A percentile compares a stretch with the other conserved stretches of the same genome.
phyloP scores from a whole-genome alignment of 2,329 filamentous ascomycete species.

The Trichoderma sp. region DNA sequence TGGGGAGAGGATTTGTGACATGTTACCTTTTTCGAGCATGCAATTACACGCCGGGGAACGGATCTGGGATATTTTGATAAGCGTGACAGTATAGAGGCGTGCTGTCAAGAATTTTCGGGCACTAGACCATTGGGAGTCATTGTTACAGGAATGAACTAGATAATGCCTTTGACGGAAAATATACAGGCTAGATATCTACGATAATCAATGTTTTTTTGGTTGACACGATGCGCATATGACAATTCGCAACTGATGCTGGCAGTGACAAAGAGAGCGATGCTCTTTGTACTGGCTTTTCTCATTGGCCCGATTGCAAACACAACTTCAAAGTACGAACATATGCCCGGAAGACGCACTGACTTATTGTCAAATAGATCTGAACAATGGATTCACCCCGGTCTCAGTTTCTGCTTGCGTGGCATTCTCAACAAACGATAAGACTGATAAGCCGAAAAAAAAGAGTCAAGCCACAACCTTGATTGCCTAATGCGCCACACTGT shows the following conservation, averaged over 20 bases:
- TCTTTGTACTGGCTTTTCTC: not conserved
- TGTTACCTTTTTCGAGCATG: not conserved
- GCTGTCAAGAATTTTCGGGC: slow-evolving; percentile 9
- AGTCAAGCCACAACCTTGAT: not conserved
- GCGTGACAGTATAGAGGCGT: slow-evolving; percentile 19
- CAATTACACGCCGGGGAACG: not conserved
- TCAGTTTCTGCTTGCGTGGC: slow-evolving; percentile 13
- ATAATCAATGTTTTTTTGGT: slow-evolving; percentile 15
- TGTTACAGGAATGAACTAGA: slow-evolving; percentile 12
- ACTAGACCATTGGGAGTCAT: slow-evolving; percentile 8
- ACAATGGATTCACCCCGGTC: not conserved
- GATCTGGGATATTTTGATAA: slow-evolving; percentile 16
- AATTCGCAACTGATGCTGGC: not conserved
- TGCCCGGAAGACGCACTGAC: not conserved
- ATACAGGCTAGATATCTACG: slow-evolving; percentile 18
- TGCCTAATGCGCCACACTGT: not conserved
- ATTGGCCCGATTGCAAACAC: not conserved
- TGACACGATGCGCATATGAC: not conserved
- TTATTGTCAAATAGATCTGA: not conserved
- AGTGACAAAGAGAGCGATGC: too few species aligned
- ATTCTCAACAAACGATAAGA: slow-evolving; percentile 11
- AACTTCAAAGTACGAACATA: not conserved
- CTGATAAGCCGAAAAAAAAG: not conserved
- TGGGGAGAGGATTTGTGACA: not conserved
- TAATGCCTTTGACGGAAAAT: slow-evolving; percentile 4